phyloP scores from a whole-genome alignment of 345 rosid species.

The Zanthoxylum bungeanum region DNA sequence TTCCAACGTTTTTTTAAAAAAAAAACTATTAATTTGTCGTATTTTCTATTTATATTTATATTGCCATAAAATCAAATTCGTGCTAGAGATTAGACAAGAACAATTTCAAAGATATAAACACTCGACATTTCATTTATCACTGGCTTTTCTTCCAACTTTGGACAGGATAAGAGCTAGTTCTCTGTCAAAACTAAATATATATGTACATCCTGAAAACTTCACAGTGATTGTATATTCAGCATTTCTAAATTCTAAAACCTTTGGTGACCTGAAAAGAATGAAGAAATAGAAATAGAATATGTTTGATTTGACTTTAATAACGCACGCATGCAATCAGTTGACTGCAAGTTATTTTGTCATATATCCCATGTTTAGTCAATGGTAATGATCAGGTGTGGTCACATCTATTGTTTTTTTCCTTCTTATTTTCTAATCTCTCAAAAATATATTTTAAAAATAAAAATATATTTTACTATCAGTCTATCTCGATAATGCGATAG shows the following conservation, averaged over 20 bases:
- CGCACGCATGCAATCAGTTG: conserved; percentile 6
- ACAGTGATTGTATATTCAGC: conserved; percentile 50
- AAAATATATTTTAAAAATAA: no score
- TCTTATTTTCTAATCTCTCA: no score
- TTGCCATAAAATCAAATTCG: no score
- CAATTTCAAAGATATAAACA: conserved; percentile 63
- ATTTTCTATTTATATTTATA: no score
- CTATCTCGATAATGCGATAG: no score
- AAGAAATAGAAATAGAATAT: conserved; percentile 5
- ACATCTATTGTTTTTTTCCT: no score
- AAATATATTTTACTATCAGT: no score
- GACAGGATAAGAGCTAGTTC: conserved; percentile 65
- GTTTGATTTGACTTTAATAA: not conserved
- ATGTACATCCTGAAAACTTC: conserved; percentile 63
- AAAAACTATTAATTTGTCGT: no score
- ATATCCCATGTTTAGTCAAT: no score
- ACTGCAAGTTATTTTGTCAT: no score
- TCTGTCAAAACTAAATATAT: conserved; percentile 53
- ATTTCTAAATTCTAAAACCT: conserved; percentile 65
- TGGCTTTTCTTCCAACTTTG: conserved; percentile 42
- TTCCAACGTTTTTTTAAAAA: no score
- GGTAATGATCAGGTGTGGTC: no score
- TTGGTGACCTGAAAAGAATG: conserved; percentile 46
- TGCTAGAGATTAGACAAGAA: conserved; percentile 68
- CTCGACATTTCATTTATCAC: conserved; percentile 63